These are phyloP conservation scores for Aspergillus wentii DNA, from an alignment of 495 filamentous ascomycete species.

Conservation along the genomic window DNA sequence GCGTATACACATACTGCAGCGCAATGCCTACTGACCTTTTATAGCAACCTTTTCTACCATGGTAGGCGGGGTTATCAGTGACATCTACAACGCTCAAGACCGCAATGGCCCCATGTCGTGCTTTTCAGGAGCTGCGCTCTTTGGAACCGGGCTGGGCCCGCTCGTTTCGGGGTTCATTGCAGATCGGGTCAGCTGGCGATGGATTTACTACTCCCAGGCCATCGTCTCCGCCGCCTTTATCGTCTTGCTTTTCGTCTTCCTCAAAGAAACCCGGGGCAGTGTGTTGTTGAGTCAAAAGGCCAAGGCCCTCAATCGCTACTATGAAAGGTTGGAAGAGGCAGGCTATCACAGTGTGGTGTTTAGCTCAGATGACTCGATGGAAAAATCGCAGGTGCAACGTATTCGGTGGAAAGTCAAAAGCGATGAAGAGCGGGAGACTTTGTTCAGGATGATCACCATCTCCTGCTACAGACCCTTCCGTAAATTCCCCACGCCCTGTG, in stretches of 20 bases:
- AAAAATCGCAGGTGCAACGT: constrained; percentile 41
- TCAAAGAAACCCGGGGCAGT: constrained; percentile 79
- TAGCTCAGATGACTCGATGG: constrained; percentile 18
- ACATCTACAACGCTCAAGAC: constrained; percentile 75
- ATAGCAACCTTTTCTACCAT: constrained; percentile 77
- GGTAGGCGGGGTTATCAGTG: constrained; percentile 87
- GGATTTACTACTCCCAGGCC: constrained; percentile 86
- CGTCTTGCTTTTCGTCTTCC: constrained; percentile 56
- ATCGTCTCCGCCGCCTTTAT: constrained; percentile 64
- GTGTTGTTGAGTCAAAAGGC: constrained; percentile 81
- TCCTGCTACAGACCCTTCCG: constrained; percentile 74
- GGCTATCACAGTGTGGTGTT: constrained; percentile 63
- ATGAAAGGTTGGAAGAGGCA: constrained; percentile 61
- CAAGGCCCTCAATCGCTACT: constrained; percentile 68
- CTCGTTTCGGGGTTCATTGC: constrained; percentile 68
- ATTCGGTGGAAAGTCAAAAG: constrained; percentile 82
- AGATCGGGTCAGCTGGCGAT: constrained; percentile 67
- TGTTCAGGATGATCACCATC: constrained; percentile 67
- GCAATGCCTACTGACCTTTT: too few relatives aligned
- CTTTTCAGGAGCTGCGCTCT: constrained; percentile 69
- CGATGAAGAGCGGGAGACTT: constrained; percentile 71
- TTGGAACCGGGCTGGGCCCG: constrained; percentile 80
- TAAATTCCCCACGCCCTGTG: too few relatives aligned
- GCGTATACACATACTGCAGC: too few relatives aligned
- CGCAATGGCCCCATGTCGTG: constrained; percentile 89